phyloP scores from a whole-genome alignment of 1,284 basidiomycete genomes.

The Wallemia hederae region DNA sequence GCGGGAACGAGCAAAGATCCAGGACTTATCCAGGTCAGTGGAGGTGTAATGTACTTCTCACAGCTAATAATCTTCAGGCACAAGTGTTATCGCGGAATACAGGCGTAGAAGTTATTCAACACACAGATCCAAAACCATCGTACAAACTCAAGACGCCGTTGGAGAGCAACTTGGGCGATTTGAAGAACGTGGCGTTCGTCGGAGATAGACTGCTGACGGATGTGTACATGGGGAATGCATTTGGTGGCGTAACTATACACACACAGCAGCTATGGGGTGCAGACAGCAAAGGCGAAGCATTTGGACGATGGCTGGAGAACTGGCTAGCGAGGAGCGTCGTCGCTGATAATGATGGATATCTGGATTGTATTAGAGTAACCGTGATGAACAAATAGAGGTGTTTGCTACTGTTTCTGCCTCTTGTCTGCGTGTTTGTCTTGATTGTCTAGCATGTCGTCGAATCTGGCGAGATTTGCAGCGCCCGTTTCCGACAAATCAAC shows the following conservation, averaged over 20 bases:
- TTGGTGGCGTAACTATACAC: neutral
- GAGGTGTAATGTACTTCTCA: neutral
- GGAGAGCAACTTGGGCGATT: neutral
- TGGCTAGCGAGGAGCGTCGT: neutral
- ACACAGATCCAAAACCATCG: neutral
- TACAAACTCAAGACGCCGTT: neutral
- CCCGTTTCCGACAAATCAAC: neutral
- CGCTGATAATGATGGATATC: neutral
- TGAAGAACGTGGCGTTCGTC: neutral
- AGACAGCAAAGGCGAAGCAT: neutral
- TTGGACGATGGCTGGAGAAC: neutral
- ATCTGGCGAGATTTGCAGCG: neutral
- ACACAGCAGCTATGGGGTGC: neutral
- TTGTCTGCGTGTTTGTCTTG: neutral
- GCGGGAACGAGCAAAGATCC: slow-evolving; percentile 55
- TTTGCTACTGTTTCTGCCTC: neutral
- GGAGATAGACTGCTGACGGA: neutral
- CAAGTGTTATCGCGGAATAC: neutral
- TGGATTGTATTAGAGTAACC: neutral
- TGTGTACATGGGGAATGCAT: neutral
- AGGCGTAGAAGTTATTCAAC: neutral
- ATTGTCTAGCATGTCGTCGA: neutral
- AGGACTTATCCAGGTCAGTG: slow-evolving; percentile 40
- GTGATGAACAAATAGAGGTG: neutral
- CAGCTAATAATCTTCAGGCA: neutral